Base-by-base conservation (phyloP, 371 early-diverging fungal species). In the Mortierella sp. region DNA sequence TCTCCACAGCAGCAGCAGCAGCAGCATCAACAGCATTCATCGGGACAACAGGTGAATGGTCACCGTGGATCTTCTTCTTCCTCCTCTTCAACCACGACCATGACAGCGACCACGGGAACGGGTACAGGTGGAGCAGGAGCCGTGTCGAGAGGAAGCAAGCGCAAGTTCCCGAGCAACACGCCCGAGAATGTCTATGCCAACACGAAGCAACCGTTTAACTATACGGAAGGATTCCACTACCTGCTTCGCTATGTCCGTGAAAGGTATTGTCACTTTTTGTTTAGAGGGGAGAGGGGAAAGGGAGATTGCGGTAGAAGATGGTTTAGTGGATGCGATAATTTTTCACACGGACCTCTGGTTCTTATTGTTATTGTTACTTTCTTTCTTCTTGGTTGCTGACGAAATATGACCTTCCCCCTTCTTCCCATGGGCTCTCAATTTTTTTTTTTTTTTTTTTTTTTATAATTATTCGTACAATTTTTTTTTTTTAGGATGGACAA, bases 171-270 rank as follows among this genome's bases (percentile, higher is more conserved):
- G 7, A 68, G 70, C 58, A 82, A 79, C 43, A 85, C 87, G 29
- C 87, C 87, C 2, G 87, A 86, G 58, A 90, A 88, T 69, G 92
- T 93, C n/a, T 96, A 96, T 80, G 83, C 86, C 44, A 80, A 83
- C 62, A 93, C 94, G 16, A 85, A 84, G 56, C 85, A 86, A 57
- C 94, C 96, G 12, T 92, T 91, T 75, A 90, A 91, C 68, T 94
- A 96, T 80, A 88, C 90, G 21, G 91, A 91, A 69, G 96, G 96
- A 12, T 96, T 92, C 75, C 96, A 94, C 72, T 92, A 90, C 70
- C 75, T 94, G 29, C 85, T 92, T 55, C 84, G 84, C 46, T 90
- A 89, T 72, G 88, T 93, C 18, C 84, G 85, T 65, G 89, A 88
- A 70, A 84, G 88, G 91, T 91, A 83, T 59, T 81, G 61, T 21